Base-by-base conservation (phyloP, 2,329 filamentous ascomycete species). In the Ascochyta viciae-villosae region DNA sequence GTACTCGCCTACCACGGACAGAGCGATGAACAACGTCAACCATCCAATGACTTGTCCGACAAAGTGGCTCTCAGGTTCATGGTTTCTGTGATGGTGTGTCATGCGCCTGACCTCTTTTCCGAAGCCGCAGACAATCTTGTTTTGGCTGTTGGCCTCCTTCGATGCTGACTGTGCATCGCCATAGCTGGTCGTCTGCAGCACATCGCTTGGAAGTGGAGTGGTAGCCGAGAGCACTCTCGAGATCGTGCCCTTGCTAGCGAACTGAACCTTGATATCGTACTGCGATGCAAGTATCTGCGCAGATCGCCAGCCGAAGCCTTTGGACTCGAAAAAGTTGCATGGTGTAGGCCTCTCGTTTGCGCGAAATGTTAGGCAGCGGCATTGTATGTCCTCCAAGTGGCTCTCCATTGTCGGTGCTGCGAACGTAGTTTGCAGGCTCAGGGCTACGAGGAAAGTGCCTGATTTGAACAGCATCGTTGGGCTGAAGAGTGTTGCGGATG, bases 291-390 rank as follows among this genome's bases (percentile, higher is more conserved):
- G 58, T 0, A 50, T 53, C n/a, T 61, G 61, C 6, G 69, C 69
- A 0, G 63, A 58, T 15, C 61, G 40, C 68, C 68, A 72, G 50
- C 63, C 60, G 6, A 71, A 60, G 1, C 57, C 54, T 22, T 66
- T 62, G 1, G 63, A 60, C 39, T 61, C 61, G 23, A 67, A 47
- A 35, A 66, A 60, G 4, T 61, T 58, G 64, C 69, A 72, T 9
- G 60, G 27, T 1, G 54, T 60, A 10, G 68, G 66, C 33, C 45
- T 49, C 16, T 63, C 53, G 31, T 60, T 57, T 10, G 62, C 55
- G 7, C 63, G 64, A 46, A 68, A 66, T 22, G 66, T 63, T 0
- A 72, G 42, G 43, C 69, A 72, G 43, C 64, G 64, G 45, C 69
- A 72, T 35, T 64, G 57, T 3, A 72, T 50, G 33, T 65, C 63